Conservation (phyloP, 164 flowering plant species). For the Malania oleifera region DNA sequence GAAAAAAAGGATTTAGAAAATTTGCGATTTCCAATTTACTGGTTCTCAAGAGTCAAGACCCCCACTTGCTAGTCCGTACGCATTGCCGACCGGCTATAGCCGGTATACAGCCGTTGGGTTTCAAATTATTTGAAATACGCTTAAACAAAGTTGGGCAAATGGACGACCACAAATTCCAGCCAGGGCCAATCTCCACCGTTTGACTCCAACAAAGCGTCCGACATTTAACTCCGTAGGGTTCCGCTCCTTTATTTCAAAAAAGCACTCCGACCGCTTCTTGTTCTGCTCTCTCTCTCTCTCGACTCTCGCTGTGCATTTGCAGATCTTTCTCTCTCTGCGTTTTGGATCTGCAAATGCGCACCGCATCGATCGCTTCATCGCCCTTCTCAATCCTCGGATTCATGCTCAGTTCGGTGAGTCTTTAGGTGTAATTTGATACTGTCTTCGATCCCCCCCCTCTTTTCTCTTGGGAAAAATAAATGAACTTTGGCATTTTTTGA, state of each 20-base stretch:
- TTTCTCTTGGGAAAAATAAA: neutral
- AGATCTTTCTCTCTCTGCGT: constrained; percentile 7
- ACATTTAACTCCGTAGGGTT: constrained; percentile 26
- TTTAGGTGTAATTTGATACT: neutral
- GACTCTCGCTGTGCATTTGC: constrained; percentile 10
- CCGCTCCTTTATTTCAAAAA: constrained; percentile 32
- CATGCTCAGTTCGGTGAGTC: constrained; percentile 31
- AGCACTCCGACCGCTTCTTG: constrained; percentile 24
- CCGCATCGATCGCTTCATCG: neutral
- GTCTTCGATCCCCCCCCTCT: neutral
- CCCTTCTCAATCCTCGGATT: neutral
- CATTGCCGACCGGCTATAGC: too few species aligned
- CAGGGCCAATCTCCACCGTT: constrained; percentile 3
- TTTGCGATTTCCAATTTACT: too few species aligned
- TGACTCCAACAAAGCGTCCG: neutral
- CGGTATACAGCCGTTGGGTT: constrained; percentile 11
- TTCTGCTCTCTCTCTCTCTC: constrained; percentile 13
- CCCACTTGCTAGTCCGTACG: too few species aligned
- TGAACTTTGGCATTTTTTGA: neutral
- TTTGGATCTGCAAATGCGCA: constrained; percentile 23
- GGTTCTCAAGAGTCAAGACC: too few species aligned
- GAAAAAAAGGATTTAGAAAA: too few species aligned
- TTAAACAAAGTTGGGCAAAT: neutral
- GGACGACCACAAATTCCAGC: constrained; percentile 16
- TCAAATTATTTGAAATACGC: neutral